These are phyloP conservation scores for Crucibulum laeve DNA, from an alignment of 768 basidiomycete genomes.

Conservation along the genomic window DNA sequence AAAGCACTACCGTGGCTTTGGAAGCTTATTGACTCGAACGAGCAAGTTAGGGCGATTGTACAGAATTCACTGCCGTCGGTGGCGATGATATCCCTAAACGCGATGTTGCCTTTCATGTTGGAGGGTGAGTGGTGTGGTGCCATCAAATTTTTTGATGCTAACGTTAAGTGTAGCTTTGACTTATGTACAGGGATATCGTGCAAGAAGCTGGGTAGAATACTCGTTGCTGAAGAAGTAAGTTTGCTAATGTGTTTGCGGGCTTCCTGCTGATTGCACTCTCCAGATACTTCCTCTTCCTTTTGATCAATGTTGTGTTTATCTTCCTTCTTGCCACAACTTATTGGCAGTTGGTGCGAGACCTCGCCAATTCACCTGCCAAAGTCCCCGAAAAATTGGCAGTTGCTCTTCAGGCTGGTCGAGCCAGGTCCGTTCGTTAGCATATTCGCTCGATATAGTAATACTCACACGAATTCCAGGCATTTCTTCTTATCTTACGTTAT, in stretches of 20 bases:
- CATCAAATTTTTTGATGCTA: not conserved
- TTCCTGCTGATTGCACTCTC: conserved; percentile 4
- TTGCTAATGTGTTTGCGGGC: not conserved
- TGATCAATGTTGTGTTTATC: conserved; percentile 91
- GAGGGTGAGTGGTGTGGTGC: conserved; percentile 52
- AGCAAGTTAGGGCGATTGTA: conserved; percentile 78
- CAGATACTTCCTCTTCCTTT: conserved; percentile 92
- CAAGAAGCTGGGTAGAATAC: conserved; percentile 91
- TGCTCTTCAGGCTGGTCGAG: conserved; percentile 74
- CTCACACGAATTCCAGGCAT: conserved; percentile 37
- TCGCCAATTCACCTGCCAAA: conserved; percentile 91
- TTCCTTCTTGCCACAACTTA: conserved; percentile 91
- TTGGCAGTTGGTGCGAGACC: conserved; percentile 85
- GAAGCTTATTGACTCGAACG: conserved; percentile 75
- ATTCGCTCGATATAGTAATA: not conserved
- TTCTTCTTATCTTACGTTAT: conserved; percentile 86
- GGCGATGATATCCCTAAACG: conserved; percentile 89
- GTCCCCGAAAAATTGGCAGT: conserved; percentile 90
- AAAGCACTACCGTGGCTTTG: conserved; percentile 87
- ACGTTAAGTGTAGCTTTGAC: conserved; percentile 48
- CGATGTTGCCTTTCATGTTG: conserved; percentile 79
- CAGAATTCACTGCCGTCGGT: conserved; percentile 93
- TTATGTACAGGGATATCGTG: conserved; percentile 86
- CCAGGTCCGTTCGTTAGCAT: conserved; percentile 38
- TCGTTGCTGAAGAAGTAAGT: conserved; percentile 86